Evolutionary conservation across 2,329 filamentous ascomycete species (phyloP), one percentile per base, ranked within the genome.

Genomic region (Monosporascus sp.): DNA sequence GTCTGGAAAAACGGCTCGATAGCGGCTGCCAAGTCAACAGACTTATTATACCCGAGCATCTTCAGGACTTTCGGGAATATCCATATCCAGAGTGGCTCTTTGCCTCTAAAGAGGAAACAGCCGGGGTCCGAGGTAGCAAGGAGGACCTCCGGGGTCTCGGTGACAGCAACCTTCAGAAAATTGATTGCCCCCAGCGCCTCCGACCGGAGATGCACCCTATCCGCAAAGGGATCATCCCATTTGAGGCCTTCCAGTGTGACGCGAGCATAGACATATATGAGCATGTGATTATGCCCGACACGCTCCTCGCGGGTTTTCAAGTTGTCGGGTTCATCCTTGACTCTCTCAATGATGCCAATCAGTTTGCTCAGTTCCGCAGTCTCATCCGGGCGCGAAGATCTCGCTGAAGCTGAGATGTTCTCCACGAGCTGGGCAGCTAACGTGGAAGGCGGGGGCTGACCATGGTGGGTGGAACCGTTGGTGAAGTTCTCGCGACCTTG

Each of bases 391-490:
- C 81, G 79, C 50, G 81, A 79, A 45, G 80, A 82, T 56, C 78
- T 80, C 49, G 80, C 78, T 48, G 82, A 81, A 22, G 87, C 81
- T 44, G 87, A 83, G 57, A 91, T 84, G 67, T 89, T 90, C 66
- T 89, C 86, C 58, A 94, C 90, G 53, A 97, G 84, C 69, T 95
- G 89, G 14, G 90, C 90, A 50, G 92, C 90, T 63, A 96, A 79
- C 9, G 91, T 95, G 17, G 92, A 96, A 14, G 90, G 88, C 39
- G 84, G 83, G 46, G 75, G 73, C 9, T 54, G 65, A 50, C 65
- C 58, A 37, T 52, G 56, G 37, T 61, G 55, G 50, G 63, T 50
- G 31, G 48, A 49, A 38, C 57, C 58, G 55, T 62, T 65, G 37
- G 54, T 47, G 47, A 62, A 48, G 49, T 43, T 54, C 24, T 66